Conservation (phyloP, 768 basidiomycete genomes). For the Hysterangium stoloniferum region DNA sequence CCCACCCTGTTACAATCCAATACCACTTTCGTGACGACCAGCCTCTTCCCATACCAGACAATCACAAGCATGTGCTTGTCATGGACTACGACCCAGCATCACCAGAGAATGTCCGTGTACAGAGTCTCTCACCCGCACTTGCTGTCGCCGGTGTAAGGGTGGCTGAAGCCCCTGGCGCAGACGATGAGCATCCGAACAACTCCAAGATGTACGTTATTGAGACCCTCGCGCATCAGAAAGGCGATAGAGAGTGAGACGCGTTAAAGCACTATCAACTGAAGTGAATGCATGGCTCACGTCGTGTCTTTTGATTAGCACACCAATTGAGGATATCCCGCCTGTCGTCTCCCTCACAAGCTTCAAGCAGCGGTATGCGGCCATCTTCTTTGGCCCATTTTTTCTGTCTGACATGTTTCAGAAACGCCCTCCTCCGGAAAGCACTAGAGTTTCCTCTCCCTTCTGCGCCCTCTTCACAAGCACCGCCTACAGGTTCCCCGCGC, state of each 20-base stretch:
- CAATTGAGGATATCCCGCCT: background rate
- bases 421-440: conserved; percentile 3
- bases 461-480: background rate
- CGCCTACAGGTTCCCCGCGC: background rate
- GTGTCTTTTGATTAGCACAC: too few relatives aligned
- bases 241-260: too few relatives aligned
- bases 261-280: too few relatives aligned
- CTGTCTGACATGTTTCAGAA: background rate
- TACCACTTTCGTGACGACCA: conserved; percentile 79
- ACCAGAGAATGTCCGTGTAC: conserved; percentile 21
- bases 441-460: conserved; percentile 10
- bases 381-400: background rate
- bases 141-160: conserved; percentile 54
- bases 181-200: conserved; percentile 11
- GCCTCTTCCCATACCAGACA: conserved; percentile 50
- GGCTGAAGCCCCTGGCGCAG: conserved; percentile 58
- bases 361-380: background rate
- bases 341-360: conserved; percentile 3
- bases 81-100: conserved; percentile 58
- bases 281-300: too few relatives aligned
- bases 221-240: conserved; percentile 4
- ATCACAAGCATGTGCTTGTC: conserved; percentile 62
- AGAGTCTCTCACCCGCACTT: conserved; percentile 40
- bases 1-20: conserved; percentile 66
- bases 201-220: conserved; percentile 9